These are phyloP conservation scores for Diplodia mutila DNA, from an alignment of 2,329 filamentous ascomycete species.

Conservation along the genomic window DNA sequence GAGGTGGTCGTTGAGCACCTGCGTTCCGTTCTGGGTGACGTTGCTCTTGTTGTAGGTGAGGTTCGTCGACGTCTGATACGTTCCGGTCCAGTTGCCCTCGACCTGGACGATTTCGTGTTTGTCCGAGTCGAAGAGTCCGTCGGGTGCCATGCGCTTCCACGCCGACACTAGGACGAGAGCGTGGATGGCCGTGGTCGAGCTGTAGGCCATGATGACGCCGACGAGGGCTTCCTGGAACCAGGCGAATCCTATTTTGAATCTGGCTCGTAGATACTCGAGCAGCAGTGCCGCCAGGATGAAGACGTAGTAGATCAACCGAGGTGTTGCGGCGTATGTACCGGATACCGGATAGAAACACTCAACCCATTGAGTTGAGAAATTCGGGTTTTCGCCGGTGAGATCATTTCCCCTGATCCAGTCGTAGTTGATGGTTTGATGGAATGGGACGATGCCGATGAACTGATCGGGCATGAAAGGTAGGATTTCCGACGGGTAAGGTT, in stretches of 20 bases:
- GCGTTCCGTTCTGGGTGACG: not conserved
- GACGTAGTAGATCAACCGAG: not conserved
- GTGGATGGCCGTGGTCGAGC: slow-evolving; percentile 2
- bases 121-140: not conserved
- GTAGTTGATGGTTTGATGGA: not conserved
- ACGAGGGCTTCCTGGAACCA: not conserved
- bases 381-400: not conserved
- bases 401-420: not conserved
- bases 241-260: not conserved
- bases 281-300: not conserved
- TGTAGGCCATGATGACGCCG: not conserved
- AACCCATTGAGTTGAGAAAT: not conserved
- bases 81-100: not conserved
- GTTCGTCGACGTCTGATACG: not conserved
- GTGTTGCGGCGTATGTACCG: not conserved
- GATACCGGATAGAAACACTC: not conserved
- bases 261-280: not conserved
- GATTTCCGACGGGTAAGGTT: not conserved
- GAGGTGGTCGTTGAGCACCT: not conserved
- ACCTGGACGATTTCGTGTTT: not conserved
- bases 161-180: not conserved
- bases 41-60: not conserved
- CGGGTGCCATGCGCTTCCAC: not conserved
- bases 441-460: not conserved
- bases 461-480: not conserved